These are phyloP conservation scores for Hansenula sp. DNA, from an alignment of 1,139 yeast genomes.

Conservation along the genomic window DNA sequence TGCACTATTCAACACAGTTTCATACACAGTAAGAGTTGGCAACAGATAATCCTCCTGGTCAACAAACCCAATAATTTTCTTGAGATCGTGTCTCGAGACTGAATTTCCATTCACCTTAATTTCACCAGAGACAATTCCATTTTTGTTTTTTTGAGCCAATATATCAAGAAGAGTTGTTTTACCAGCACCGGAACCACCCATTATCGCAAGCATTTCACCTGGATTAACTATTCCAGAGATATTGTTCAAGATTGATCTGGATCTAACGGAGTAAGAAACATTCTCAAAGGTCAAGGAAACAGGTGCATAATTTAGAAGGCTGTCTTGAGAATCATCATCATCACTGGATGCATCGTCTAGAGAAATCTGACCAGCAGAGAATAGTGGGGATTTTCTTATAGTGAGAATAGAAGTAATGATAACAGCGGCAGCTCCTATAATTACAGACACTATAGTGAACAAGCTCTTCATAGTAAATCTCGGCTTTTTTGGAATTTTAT, in stretches of 20 bases:
- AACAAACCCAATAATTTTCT: conserved; percentile 85
- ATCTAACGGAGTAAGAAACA: conserved; percentile 58
- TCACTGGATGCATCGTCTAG: conserved; percentile 35
- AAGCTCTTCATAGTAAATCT: conserved; percentile 46
- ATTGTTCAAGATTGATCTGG: conserved; percentile 49
- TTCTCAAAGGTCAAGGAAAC: conserved; percentile 74
- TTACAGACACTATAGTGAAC: conserved; percentile 45
- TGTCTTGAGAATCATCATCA: conserved; percentile 37
- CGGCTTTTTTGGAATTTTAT: conserved; percentile 59
- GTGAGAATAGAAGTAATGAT: conserved; percentile 44
- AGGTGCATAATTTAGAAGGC: conserved; percentile 61
- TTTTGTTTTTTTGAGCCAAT: conserved; percentile 80
- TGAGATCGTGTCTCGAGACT: conserved; percentile 40
- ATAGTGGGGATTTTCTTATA: conserved; percentile 62
- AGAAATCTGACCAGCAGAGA: conserved; percentile 31
- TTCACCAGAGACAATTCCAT: conserved; percentile 62
- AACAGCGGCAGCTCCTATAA: conserved; percentile 33
- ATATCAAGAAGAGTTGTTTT: conserved; percentile 91
- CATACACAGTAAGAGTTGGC: conserved; percentile 92
- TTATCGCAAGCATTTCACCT: conserved; percentile 86
- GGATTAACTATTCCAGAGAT: conserved; percentile 78
- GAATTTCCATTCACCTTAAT: conserved; percentile 69
- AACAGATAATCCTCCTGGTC: conserved; percentile 91
- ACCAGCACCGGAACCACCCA: conserved; percentile 99
- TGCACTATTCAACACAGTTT: conserved; percentile 91